A percentile compares a stretch with the other conserved stretches of the same genome.
Evolutionary conservation across 2,329 filamentous ascomycete genomes (phyloP).

Genomic region (Aspergillus pseudoviridinutans): DNA sequence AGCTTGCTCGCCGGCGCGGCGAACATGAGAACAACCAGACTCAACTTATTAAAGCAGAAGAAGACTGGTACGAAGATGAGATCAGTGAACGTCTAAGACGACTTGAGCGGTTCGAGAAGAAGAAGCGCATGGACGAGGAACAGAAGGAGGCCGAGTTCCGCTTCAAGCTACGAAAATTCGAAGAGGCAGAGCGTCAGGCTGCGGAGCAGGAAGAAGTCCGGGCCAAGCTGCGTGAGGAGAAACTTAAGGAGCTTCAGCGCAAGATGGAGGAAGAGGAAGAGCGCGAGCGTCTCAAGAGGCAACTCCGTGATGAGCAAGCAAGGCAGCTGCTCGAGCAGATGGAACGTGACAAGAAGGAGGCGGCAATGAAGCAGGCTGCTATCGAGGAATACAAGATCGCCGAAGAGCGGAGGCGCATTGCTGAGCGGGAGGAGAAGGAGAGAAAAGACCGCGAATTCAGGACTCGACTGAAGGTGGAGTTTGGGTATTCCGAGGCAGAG

Average conservation of each 20-base stretch:
- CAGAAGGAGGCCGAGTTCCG: constrained; percentile 14
- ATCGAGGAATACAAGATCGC: constrained; percentile 35
- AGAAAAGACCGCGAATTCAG: constrained; percentile 31
- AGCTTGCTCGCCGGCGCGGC: constrained; percentile 26
- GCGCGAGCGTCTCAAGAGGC: constrained; percentile 38
- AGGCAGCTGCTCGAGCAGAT: constrained; percentile 35
- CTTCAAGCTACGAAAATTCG: constrained; percentile 18
- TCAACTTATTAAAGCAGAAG: constrained; percentile 34
- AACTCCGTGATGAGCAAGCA: constrained; percentile 43
- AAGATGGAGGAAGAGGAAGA: constrained; percentile 43
- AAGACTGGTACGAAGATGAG: constrained; percentile 42
- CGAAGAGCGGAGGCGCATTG: constrained; percentile 24
- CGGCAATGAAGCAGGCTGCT: constrained; percentile 39
- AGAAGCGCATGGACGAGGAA: constrained; percentile 35
- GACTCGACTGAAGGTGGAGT: constrained; percentile 36
- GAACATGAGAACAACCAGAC: constrained; percentile 21
- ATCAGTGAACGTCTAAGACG: constrained; percentile 36
- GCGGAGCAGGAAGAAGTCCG: constrained; percentile 31
- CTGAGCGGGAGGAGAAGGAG: constrained; percentile 31
- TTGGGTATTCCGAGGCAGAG: constrained; percentile 40
- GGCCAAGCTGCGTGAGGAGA: constrained; percentile 24
- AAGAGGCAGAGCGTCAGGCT: constrained; percentile 31
- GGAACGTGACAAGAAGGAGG: constrained; percentile 27
- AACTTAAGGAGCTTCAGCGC: constrained; percentile 29
- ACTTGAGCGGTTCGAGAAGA: constrained; percentile 36